Evolutionary conservation across 352 stramenopile genomes (phyloP).

Genomic region (Globisporangium alternatum): DNA sequence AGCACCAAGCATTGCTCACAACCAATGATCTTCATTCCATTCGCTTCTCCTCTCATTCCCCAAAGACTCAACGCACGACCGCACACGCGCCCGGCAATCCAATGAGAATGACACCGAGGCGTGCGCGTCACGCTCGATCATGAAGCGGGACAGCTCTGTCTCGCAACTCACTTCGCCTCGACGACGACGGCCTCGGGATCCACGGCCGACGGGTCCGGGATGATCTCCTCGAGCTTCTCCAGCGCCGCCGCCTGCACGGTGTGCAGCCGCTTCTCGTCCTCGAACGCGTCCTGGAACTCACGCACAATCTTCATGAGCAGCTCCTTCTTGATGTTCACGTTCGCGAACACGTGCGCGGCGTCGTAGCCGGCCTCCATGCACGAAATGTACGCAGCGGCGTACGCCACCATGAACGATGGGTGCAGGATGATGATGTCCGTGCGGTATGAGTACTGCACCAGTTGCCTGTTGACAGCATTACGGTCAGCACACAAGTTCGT

Average conservation of each 20-base stretch:
- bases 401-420: constrained; percentile 87
- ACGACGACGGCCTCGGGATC: constrained; percentile 18
- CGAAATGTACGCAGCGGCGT: constrained; percentile 77
- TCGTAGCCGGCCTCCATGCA: constrained; percentile 78
- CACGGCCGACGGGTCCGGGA: constrained; percentile 47
- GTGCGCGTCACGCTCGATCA: neutral
- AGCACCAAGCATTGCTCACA: too few relatives aligned
- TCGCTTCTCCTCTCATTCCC: too few relatives aligned
- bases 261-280: constrained; percentile 73
- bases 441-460: constrained; percentile 86
- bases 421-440: constrained; percentile 85
- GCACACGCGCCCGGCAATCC: too few relatives aligned
- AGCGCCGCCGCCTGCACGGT: constrained; percentile 53
- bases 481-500: neutral
- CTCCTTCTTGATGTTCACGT: constrained; percentile 82
- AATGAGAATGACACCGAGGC: too few relatives aligned
- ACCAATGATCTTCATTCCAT: too few relatives aligned
- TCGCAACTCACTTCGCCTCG: constrained; percentile 28
- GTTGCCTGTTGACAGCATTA: constrained; percentile 45
- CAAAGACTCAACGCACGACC: too few relatives aligned
- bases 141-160: neutral
- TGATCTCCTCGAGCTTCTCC: constrained; percentile 79
- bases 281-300: constrained; percentile 74
- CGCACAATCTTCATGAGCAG: constrained; percentile 74
- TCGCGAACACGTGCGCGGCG: constrained; percentile 67